Evolutionary conservation across 345 rosid species (phyloP), one percentile per base, ranked within the genome.

Genomic region (Eucalyptus viminalis): DNA sequence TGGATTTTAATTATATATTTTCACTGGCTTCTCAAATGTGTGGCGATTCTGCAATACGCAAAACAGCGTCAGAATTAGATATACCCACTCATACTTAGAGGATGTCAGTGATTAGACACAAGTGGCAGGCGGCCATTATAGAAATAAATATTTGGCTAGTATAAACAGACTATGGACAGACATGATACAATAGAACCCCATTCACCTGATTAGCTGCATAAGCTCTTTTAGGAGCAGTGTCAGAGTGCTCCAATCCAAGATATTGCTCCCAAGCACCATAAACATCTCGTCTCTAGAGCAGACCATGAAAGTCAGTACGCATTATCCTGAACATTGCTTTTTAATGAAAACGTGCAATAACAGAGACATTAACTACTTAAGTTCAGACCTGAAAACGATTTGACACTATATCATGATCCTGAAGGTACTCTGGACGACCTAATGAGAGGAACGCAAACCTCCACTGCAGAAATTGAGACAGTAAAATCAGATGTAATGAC

Each of bases 241-340:
- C 99, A 50, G 96, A 72, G 87, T 98, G 99, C 93, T 98, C 99
- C 93, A 98, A 92, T 60, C 99, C 99, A 14, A 98, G 99, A 87
- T 98, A 97, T 92, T 97, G 98, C 95, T 97, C 99, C 97, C 97
- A 97, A 86, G 98, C 97, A 87, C 99, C 98, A 88, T 98, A 95
- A 25, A 97, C 97, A 88, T 96, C 99, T 91, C 96, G 94, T 91
- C 96, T 95, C 99, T 98, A 93, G 6, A 43, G 86, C 37, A 88
- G 37, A 45, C 54, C 25, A 88, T 76, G 43, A 45, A 47, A 85
- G 85, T 76, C 15, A 76, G 85, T 76, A 40, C 47, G 11, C 85
- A 76, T 40, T 40, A 76, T 76, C 85, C 85, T 21, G 47, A 40
- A 21, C 85, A 76, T 40, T 76, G 27, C 43, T 76, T 76, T 76